Evolutionary conservation across 176 grass and related monocot species (phyloP), one percentile per base, ranked within the genome.

Genomic region (Aegilops umbellulata): DNA sequence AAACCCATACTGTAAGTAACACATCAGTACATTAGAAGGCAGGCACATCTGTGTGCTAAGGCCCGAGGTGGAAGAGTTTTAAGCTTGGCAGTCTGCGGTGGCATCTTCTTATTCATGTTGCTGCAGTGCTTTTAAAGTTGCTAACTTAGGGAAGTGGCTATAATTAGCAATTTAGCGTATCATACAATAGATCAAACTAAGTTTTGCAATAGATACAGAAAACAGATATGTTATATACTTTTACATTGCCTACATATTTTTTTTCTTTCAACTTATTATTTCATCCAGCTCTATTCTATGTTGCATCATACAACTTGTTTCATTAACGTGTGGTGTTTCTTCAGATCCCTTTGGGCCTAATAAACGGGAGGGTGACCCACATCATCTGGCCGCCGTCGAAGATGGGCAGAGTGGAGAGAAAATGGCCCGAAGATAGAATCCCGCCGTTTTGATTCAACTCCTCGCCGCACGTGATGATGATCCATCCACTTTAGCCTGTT

Each of bases 311-410:
- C 47, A 34, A 26, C 75, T 74, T 74, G 64, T 63, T 84, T 65
- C 6, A 46, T 60, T 57, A 17, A 22, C 38, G 60, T 75, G 2
- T 60, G 47, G 30, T 80, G 34, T 89, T 41, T 80, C 7, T 84
- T 74, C 89, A 98, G 95, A 85, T 98, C 93, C 95, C 95, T 71
- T 87, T 98, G 39, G 95, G 91, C 74, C 74, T 98, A 84, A 60
- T 92, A 83, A 74, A 79, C 22, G 91, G 93, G 76, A 93, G 89
- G 83, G 85, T 94, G 58, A 92, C 95, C n/a, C 91, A 89, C 87
- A 65, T 93, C 27, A 87, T 98, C 60, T 98, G 95, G 93, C 95
- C 95, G 0, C 95, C 93, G 3, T 85, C 81, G 15, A 95, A 90
- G 87, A 92, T 93, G 23, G 80, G 95, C 24, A 74, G 64, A 66